These are phyloP conservation scores for Acanthamoeba royreba DNA, from an alignment of 208 protist species.

Conservation along the genomic window DNA sequence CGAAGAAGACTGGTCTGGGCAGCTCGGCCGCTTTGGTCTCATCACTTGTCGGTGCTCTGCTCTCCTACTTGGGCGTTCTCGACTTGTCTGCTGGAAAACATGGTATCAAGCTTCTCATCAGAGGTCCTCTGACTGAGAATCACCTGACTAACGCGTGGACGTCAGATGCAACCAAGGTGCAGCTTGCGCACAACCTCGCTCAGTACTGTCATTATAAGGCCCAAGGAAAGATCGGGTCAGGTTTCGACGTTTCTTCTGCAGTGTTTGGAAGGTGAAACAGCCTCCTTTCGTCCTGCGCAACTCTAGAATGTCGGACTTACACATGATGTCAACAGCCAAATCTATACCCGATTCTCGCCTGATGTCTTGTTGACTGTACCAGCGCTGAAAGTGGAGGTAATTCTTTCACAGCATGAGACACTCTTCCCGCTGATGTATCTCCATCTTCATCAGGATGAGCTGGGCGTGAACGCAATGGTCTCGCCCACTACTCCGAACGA, in stretches of 20 bases:
- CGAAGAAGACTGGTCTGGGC: slow-evolving; percentile 91
- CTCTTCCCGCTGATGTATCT: no score
- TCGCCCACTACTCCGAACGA: not conserved
- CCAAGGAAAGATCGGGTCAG: slow-evolving; percentile 95
- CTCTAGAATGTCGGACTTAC: no score
- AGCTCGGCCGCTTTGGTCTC: slow-evolving; percentile 91
- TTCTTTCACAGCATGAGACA: no score
- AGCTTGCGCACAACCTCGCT: slow-evolving; percentile 86
- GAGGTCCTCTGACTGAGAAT: no score
- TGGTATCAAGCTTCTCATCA: no score
- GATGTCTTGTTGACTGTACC: not conserved
- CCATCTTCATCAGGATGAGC: not conserved
- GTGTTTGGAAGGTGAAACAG: slow-evolving; percentile 83
- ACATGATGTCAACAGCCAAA: no score
- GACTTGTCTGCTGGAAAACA: no score
- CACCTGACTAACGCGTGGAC: no score
- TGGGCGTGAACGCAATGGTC: slow-evolving; percentile 47
- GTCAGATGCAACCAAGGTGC: not conserved
- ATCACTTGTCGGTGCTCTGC: slow-evolving; percentile 88
- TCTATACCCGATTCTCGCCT: slow-evolving; percentile 62
- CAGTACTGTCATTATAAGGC: slow-evolving; percentile 92
- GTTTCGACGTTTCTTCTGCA: slow-evolving; percentile 95
- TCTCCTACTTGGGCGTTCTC: slow-evolving; percentile 53
- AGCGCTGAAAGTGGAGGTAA: not conserved
- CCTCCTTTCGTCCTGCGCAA: no score